Base-by-base conservation (phyloP, 2,329 filamentous ascomycete species). In the Rhexocercosporidium sp. region DNA sequence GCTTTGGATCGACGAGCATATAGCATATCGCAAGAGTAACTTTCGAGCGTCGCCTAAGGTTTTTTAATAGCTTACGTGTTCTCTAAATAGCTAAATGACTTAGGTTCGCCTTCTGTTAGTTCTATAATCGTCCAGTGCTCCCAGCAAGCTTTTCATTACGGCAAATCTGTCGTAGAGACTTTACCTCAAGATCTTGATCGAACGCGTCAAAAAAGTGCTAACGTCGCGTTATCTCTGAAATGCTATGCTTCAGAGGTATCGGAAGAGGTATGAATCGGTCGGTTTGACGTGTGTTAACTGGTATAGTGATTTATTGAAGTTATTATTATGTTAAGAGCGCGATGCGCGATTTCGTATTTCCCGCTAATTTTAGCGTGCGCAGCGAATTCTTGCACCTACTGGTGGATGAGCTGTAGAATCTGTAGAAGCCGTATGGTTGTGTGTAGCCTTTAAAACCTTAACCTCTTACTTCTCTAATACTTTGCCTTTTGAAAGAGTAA, bases 1-100 rank as follows among this genome's bases (percentile, higher is more conserved):
- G 39, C 31, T 29, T 34, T 11, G 37, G 64, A 29, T 44, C 29
- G 34, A 60, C 31, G 39, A 67, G 60, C 14, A 59, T 62, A 31
- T 63, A 34, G 29, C 37, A 66, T 25, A 29, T 51, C 8, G 27
- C 16, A 16, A 46, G 31, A 37, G 49, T 54, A 9, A 66, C 49
- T 47, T 47, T 37, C 20, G 49, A 62, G 6, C n/a, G 16, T 20
- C 34, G 14, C 25, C 51, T n/a, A 37, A 66, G 64, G 18, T 44
- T 57, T 7, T 47, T 6, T 2, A 25, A 64, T 20, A 41, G 20
- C 31, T 46, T 49, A 12, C 53, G 37, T 7, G 53, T 64, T 7
- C 12, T 22, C 14, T 20, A 31, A n/a, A 39, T 39, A 20, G 46
- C 44, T 51, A 31, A 20, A 7, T 2, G 1, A 6, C 44, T 18